Base-by-base conservation (phyloP, 768 basidiomycete genomes). In the Phylloporus arenicola region DNA sequence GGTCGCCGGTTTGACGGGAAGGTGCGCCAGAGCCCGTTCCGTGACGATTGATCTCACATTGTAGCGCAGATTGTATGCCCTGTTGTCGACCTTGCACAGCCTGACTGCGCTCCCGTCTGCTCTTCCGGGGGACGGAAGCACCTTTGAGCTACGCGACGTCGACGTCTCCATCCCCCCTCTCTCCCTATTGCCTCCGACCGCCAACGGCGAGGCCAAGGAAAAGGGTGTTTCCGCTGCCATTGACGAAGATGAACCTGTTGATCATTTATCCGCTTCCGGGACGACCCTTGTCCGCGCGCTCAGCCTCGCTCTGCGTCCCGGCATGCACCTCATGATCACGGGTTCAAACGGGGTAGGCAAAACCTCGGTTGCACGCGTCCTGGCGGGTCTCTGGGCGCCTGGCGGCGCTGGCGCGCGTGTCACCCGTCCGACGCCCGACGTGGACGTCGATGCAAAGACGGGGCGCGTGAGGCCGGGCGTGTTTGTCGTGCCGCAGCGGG, bases 281-380 rank as follows among this genome's bases (percentile, higher is more conserved):
- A 53, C 67, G 66, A 31, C 79, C 4, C 77, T 97, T 27, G 85
- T 96, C 31, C 77, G 76, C 43, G 80, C 83, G 43, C 74, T 96
- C 19, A 82, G 75, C 38, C 62, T 96, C 24, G 64, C 70, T 9
- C 75, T 96, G 47, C 68, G 59, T 31, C 72, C 76, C 14, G 88
- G 89, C 3, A 88, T 95, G 69, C 93, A 96, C 61, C 71, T 94
- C 7, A 88, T 96, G 82, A 91, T 96, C 56, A 94, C 92, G 0
- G 94, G 93, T 1, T 84, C 86, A 47, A 95, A 92, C 59, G 92
- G 92, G 0, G 90, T 93, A 2, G 92, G 92, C 0, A 95, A 96
- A 72, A 92, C 89, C 0, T 81, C 89, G 9, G 81, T 94, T 25
- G 91, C 92, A 2, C 78, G 95, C 6, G 86, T 98, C 8, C 70